Base-by-base conservation (phyloP, 805 yeast genomes). In the Myxozyma sirexii region DNA sequence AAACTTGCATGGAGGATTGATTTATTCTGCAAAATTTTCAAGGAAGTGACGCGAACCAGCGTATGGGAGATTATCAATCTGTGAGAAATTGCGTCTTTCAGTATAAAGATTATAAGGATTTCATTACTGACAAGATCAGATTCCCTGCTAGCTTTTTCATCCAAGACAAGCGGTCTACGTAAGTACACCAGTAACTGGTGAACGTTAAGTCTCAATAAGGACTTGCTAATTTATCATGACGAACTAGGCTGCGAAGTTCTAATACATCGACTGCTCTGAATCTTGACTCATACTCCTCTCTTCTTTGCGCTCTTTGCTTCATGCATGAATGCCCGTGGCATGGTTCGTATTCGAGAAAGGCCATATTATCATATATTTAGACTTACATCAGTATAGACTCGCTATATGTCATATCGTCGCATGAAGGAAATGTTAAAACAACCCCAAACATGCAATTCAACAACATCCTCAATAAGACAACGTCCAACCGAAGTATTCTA, bases 241-340 rank as follows among this genome's bases (percentile, higher is more conserved):
- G n/a, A n/a, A n/a, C n/a, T 33, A 59, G 64, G 21, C 46, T 60
- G n/a, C 54, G 64, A 23, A 60, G 58, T 29, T 56, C 61, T 4
- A 53, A 60, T 27, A 5, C 55, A 7, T 26, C 62, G 17, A 21
- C 53, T 8, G 42, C 57, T 15, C 38, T 35, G 23, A 59, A 35
- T 24, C 54, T 61, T 13, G 65, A 61, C 29, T 61, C 65, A 1
- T 61, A 61, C 29, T 26, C 62, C 15, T 61, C 65, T 7, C 59
- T 61, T n/a, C 50, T 61, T 12, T 61, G 65, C 26, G 39, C 62
- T 13, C 56, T 59, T 13, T 61, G 65, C 37, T 61, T 43, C 24
- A 54, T 59, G 59, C 65, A 61, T 38, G 65, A 59, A 13, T 61
- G 65, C 43, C 65, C 65, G 7, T 61, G 65, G 65, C 65, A 61